A percentile compares a stretch with the other conserved stretches of the same genome.
phyloP scores from a whole-genome alignment of 2,329 filamentous ascomycete genomes.

The Scedosporium boydii region DNA sequence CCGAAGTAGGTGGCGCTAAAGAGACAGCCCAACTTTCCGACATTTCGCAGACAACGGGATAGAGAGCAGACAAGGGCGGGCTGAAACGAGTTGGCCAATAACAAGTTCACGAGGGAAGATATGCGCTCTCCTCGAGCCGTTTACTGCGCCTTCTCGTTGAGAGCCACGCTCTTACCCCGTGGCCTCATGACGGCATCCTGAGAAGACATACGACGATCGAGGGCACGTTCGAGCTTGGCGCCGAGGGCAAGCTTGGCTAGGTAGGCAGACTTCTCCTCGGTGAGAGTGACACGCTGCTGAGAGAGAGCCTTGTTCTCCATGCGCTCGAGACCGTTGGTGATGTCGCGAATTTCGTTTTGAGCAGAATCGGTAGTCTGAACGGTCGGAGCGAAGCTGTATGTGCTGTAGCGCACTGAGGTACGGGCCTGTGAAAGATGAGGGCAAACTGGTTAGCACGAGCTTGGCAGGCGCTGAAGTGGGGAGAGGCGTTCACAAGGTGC shows the following conservation, averaged over 20 bases:
- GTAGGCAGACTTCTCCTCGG: slow-evolving; percentile 69
- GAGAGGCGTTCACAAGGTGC: background rate
- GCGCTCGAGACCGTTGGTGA: slow-evolving; percentile 71
- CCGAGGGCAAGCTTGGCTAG: slow-evolving; percentile 80
- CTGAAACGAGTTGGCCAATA: too few relatives aligned
- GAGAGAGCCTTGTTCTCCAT: slow-evolving; percentile 82
- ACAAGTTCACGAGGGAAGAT: too few relatives aligned
- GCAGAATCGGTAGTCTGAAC: slow-evolving; percentile 44
- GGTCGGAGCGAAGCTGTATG: slow-evolving; percentile 51
- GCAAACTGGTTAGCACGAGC: slow-evolving; percentile 7
- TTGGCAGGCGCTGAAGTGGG: slow-evolving; percentile 6
- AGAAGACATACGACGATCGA: slow-evolving; percentile 74
- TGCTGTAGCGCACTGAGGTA: slow-evolving; percentile 48
- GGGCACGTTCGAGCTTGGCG: slow-evolving; percentile 81
- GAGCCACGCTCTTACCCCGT: slow-evolving; percentile 23
- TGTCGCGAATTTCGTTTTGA: slow-evolving; percentile 52
- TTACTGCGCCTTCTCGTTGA: slow-evolving; percentile 24
- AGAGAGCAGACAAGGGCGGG: too few relatives aligned
- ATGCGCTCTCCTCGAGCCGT: background rate
- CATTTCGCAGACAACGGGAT: too few relatives aligned
- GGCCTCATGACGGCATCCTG: slow-evolving; percentile 82
- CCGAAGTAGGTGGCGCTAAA: too few relatives aligned
- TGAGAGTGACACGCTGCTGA: slow-evolving; percentile 71
- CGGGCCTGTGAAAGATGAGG: slow-evolving; percentile 29
- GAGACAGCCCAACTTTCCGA: too few relatives aligned